phyloP scores from a whole-genome alignment of 148 eudicot genomes.

The Vaccinium myrtillus region DNA sequence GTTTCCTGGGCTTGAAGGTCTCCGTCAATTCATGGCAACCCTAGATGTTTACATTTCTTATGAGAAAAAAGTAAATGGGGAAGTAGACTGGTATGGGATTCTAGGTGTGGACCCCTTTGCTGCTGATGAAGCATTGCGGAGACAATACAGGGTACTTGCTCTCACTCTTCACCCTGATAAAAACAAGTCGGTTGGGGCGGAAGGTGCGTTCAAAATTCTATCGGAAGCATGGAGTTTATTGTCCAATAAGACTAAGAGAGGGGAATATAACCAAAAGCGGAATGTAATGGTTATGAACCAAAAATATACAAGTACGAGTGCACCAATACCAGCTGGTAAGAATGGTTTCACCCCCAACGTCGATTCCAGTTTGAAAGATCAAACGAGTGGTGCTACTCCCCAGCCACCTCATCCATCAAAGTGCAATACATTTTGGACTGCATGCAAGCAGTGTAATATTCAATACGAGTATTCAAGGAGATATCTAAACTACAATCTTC shows the following conservation, averaged over 20 bases:
- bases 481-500: conserved; percentile 55
- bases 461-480: conserved; percentile 53
- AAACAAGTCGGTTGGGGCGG: conserved; percentile 73
- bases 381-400: conserved; percentile 28
- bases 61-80: conserved; percentile 55
- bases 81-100: conserved; percentile 57
- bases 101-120: conserved; percentile 56
- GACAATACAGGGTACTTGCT: conserved; percentile 57
- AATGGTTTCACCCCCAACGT: conserved; percentile 29
- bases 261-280: conserved; percentile 43
- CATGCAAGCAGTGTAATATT: conserved; percentile 52
- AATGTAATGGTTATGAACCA: conserved; percentile 20
- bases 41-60: conserved; percentile 49
- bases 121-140: conserved; percentile 49
- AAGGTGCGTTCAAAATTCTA: conserved; percentile 62
- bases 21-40: conserved; percentile 43
- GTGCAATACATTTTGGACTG: conserved; percentile 65
- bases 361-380: conserved; percentile 21
- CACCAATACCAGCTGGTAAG: conserved; percentile 24
- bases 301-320: conserved; percentile 24
- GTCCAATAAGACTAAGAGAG: conserved; percentile 50
- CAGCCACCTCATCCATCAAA: conserved; percentile 27
- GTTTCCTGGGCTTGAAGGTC: conserved; percentile 62
- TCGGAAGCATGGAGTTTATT: conserved; percentile 64
- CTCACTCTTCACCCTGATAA: conserved; percentile 69